Percentiles rank a stretch among this genome's conserved stretches.
Conservation (phyloP, 2,329 filamentous ascomycete species). For the Tricladium varicosporioides region DNA sequence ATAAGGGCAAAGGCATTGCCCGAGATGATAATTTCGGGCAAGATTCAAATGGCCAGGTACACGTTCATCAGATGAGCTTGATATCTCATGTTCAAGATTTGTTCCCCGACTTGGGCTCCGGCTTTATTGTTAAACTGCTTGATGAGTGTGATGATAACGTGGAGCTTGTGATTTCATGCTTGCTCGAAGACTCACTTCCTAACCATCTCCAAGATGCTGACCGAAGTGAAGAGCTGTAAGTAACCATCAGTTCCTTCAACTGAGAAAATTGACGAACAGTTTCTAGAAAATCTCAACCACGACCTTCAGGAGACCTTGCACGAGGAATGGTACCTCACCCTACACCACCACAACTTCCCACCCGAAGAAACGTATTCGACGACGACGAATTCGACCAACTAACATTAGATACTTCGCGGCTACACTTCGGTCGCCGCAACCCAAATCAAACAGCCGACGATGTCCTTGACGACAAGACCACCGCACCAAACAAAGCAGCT, state of each 20-base stretch:
- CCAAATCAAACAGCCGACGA: conserved; percentile 66
- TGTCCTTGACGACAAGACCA: conserved; percentile 62
- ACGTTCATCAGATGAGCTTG: conserved; percentile 79
- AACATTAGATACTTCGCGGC: conserved; percentile 59
- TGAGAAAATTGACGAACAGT: conserved; percentile 11
- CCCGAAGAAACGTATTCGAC: conserved; percentile 74
- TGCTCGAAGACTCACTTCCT: conserved; percentile 76
- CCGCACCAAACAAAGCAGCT: conserved; percentile 73
- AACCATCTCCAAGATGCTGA: conserved; percentile 63
- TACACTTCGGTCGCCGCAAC: conserved; percentile 77
- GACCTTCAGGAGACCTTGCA: conserved; percentile 30
- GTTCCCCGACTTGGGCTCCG: conserved; percentile 82
- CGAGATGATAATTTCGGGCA: conserved; percentile 36
- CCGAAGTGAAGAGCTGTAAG: conserved; percentile 53
- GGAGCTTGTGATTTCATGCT: conserved; percentile 76
- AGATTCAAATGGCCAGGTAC: conserved; percentile 34
- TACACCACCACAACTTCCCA: conserved; percentile 55
- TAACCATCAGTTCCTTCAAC: background rate
- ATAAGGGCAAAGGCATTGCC: conserved; percentile 62
- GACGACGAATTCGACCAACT: conserved; percentile 77
- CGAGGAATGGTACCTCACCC: conserved; percentile 55
- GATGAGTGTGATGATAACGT: conserved; percentile 76
- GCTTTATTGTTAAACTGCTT: conserved; percentile 75
- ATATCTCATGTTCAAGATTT: conserved; percentile 91
- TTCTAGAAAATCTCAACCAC: conserved; percentile 24